A percentile compares a stretch with the other conserved stretches of the same genome.
Evolutionary conservation across 177 flowering plant genomes (phyloP).

Genomic region (Vitis hybrid): DNA sequence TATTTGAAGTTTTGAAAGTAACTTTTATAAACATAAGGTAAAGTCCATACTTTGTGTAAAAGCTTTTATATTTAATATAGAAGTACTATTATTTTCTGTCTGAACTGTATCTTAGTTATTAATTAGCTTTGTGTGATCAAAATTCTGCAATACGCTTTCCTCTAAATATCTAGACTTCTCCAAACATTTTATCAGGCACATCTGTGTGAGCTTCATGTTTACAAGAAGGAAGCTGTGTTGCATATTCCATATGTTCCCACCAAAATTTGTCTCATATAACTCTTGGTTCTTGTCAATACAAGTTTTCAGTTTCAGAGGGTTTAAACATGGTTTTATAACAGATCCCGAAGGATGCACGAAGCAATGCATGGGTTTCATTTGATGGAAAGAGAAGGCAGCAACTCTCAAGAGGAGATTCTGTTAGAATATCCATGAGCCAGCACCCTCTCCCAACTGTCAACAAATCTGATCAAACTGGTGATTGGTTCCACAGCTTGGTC

Average conservation of each 20-base stretch:
- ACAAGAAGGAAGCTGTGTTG: neutral
- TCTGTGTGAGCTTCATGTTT: too few relatives aligned
- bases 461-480: conserved; percentile 95
- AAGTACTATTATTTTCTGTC: too few relatives aligned
- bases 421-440: conserved; percentile 84
- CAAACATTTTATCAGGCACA: too few relatives aligned
- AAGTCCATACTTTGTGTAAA: too few relatives aligned
- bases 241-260: neutral
- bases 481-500: conserved; percentile 95
- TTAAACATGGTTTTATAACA: conserved; percentile 21
- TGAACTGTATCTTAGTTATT: too few relatives aligned
- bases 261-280: neutral
- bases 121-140: too few relatives aligned
- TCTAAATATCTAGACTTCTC: too few relatives aligned
- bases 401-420: conserved; percentile 88
- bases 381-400: conserved; percentile 99
- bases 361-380: conserved; percentile 99
- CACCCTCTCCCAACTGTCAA: conserved; percentile 98
- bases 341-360: conserved; percentile 92
- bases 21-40: too few relatives aligned
- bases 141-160: too few relatives aligned
- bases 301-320: neutral
- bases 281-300: neutral
- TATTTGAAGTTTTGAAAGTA: too few relatives aligned
- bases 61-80: too few relatives aligned